Evolutionary conservation across 2,329 filamentous ascomycete species (phyloP), one percentile per base, ranked within the genome.

Genomic region (Alternaria burnsii): DNA sequence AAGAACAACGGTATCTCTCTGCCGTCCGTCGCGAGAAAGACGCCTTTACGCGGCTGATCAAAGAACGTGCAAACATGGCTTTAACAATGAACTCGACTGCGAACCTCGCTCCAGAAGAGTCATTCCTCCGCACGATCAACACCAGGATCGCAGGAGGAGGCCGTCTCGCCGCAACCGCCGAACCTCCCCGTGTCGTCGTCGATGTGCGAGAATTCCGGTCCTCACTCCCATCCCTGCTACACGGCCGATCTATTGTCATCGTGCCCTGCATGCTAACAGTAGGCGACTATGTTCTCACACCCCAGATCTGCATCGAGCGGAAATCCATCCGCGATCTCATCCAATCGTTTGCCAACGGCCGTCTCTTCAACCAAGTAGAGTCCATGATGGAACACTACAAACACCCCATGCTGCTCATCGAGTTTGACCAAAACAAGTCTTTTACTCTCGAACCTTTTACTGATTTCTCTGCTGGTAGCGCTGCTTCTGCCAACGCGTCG

Each of bases 201-300:
- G 95, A 99, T 71, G 92, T 98, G 30, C 92, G 95, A 74, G 95
- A 99, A 79, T 98, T 99, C 77, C 89, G 95, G 65, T 97, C 94
- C 32, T 94, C 92, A 1, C 85, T 99, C 0, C 94, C 95, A 0
- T 97, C 93, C 2, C 86, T 99, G 4, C 85, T 98, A 2, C 94
- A 99, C 77, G 95, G 92, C 1, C 90, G 92, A 52, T 92, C 88
- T 70, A 94, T 97, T 83, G 84, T 93, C 34, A 89, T 98, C 43
- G 90, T 98, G 0, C 95, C 95, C 2, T 97, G 94, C 79, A 96
- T 97, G 87, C 83, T 99, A 61, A 99, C 94, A 1, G 94, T 99
- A 0, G 95, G 93, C 65, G 95, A 99, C 81, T 99, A 99, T 79
- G 90, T 99, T 62, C 85, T 99, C 42, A 95, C 92, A 1, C 94